Conservation (phyloP, 306 rosid genomes). For the Inga laurina region DNA sequence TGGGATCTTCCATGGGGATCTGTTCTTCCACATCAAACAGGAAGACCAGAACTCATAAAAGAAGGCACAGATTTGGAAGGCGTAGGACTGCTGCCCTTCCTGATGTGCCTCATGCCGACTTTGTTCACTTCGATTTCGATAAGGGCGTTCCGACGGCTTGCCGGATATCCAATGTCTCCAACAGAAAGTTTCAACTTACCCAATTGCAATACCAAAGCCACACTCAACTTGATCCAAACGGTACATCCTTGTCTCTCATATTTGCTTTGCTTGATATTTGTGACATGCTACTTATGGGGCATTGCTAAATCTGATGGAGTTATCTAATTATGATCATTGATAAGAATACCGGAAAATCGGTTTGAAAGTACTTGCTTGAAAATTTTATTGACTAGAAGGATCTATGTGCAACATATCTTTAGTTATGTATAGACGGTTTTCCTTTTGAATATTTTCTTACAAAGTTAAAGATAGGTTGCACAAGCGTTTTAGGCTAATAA, state of each 20-base stretch:
- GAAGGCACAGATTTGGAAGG: conserved; percentile 22
- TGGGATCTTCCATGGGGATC: conserved; percentile 47
- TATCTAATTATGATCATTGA: neutral
- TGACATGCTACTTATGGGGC: neutral
- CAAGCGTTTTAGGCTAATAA: too few relatives aligned
- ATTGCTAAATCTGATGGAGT: neutral
- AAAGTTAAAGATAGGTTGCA: too few relatives aligned
- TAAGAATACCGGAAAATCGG: neutral
- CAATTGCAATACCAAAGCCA: conserved; percentile 52
- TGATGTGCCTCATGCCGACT: conserved; percentile 40
- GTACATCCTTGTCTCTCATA: neutral
- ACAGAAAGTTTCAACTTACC: conserved; percentile 50
- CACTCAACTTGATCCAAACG: conserved; percentile 52
- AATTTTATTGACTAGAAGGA: too few relatives aligned
- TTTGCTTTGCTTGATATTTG: neutral
- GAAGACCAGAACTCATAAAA: conserved; percentile 21
- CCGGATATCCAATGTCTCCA: conserved; percentile 54
- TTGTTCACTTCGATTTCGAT: conserved; percentile 52
- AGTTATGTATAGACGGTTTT: too few relatives aligned
- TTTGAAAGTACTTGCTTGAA: too few relatives aligned
- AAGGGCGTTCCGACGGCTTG: conserved; percentile 21
- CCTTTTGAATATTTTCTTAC: too few relatives aligned
- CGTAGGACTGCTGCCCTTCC: conserved; percentile 27
- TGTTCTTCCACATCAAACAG: conserved; percentile 46
- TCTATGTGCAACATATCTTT: too few relatives aligned